Conservation (phyloP, 306 rosid species). For the Gleditsia sinensis region DNA sequence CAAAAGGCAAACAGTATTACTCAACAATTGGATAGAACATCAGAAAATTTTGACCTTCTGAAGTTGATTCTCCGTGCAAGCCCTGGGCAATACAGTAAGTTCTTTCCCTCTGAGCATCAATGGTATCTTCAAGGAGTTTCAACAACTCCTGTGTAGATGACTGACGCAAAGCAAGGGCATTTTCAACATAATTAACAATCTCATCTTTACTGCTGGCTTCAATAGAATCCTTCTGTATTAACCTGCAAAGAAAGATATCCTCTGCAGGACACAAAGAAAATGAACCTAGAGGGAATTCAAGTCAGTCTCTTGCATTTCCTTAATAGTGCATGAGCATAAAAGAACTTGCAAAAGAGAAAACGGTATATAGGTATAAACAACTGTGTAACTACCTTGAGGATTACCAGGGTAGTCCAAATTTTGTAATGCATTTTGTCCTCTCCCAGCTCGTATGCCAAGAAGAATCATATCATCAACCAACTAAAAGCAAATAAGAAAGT, state of each 20-base stretch:
- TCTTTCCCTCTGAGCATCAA: slow-evolving; percentile 55
- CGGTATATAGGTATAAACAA: not conserved
- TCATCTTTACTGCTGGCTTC: slow-evolving; percentile 51
- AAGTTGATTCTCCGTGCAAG: slow-evolving; percentile 53
- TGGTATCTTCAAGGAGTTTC: slow-evolving; percentile 56
- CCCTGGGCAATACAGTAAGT: slow-evolving; percentile 47
- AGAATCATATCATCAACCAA: slow-evolving; percentile 78
- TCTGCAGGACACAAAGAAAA: slow-evolving; percentile 74
- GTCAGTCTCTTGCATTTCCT: slow-evolving; percentile 38
- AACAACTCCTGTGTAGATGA: slow-evolving; percentile 60
- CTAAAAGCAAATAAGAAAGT: slow-evolving; percentile 50
- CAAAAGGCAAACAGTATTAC: not conserved
- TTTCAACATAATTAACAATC: slow-evolving; percentile 54
- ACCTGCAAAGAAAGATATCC: slow-evolving; percentile 81
- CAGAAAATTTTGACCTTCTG: slow-evolving; percentile 70
- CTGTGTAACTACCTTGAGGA: slow-evolving; percentile 52
- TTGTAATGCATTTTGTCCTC: slow-evolving; percentile 57
- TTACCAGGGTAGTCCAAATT: slow-evolving; percentile 45
- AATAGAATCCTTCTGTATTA: slow-evolving; percentile 68
- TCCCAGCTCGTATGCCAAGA: slow-evolving; percentile 78
- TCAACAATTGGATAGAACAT: slow-evolving; percentile 33
- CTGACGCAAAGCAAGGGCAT: slow-evolving; percentile 71
- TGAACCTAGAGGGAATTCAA: slow-evolving; percentile 56
- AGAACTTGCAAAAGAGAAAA: not conserved
- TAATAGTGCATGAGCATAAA: slow-evolving; percentile 8